Evolutionary conservation across 768 basidiomycete genomes (phyloP).

Genomic region (Lanmaoa rubissima): DNA sequence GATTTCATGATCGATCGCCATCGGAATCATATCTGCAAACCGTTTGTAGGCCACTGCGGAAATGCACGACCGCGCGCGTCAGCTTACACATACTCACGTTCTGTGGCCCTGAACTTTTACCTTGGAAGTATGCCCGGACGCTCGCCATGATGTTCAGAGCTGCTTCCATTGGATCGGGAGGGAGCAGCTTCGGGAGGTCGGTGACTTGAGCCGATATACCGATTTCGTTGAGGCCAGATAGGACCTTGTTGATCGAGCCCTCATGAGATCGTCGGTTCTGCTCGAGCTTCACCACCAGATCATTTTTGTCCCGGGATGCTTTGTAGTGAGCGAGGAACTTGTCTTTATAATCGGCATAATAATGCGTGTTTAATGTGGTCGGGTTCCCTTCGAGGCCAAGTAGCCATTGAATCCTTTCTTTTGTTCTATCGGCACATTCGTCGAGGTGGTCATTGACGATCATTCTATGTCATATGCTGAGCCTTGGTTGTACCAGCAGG

Average conservation of each 20-base stretch:
- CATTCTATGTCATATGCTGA: conserved; percentile 33
- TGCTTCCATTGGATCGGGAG: conserved; percentile 50
- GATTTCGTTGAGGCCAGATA: conserved; percentile 10
- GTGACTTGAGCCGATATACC: conserved; percentile 36
- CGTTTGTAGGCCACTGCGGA: conserved; percentile 47
- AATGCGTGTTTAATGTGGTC: conserved; percentile 51
- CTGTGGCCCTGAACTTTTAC: conserved; percentile 32
- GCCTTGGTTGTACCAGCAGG: background rate
- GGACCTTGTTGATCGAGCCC: conserved; percentile 29
- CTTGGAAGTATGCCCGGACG: conserved; percentile 74
- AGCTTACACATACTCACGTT: background rate
- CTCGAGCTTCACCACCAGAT: conserved; percentile 11
- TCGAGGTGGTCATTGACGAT: conserved; percentile 52
- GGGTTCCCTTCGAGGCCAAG: conserved; percentile 49
- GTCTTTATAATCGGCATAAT: conserved; percentile 45
- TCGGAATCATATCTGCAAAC: conserved; percentile 42
- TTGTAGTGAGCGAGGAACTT: conserved; percentile 54
- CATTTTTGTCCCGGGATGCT: conserved; percentile 16
- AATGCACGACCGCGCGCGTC: background rate
- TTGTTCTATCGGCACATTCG: conserved; percentile 38
- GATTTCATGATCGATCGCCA: conserved; percentile 40
- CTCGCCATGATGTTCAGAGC: conserved; percentile 68
- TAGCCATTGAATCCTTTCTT: conserved; percentile 47
- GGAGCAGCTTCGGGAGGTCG: conserved; percentile 51
- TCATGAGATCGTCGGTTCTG: background rate